Evolutionary conservation across 768 basidiomycete genomes (phyloP), one percentile per base, ranked within the genome.

Genomic region (Hygrocybe punicea): DNA sequence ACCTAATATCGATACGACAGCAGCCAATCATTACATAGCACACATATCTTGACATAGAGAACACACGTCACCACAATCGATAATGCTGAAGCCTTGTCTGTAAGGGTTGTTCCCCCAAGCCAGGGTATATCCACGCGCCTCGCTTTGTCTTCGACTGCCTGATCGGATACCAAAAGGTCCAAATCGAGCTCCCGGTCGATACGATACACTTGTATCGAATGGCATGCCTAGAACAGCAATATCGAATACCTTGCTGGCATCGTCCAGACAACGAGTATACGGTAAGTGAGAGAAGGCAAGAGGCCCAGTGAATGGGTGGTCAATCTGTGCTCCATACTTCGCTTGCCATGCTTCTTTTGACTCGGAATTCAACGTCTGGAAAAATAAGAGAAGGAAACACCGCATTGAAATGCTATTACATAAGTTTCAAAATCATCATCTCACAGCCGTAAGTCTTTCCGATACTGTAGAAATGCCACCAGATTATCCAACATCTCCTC

Each of bases 141-240:
- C 72, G n/a, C 78, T 71, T 65, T 88, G 86, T 46, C 90, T 76
- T 53, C 88, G 77, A 65, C 86, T 87, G 2, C 90, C 90, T 4
- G 86, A 86, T 42, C 93, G 84, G 61, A 95, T 91, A 8, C 85
- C 93, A 66, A 83, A 84, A 1, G 92, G 92, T 7, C 93, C 93
- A 72, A 95, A 95, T 8, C 93, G 83, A 11, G 92, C 92, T 4
- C 79, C 75, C 40, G 78, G 73, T 58, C 81, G 71, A 63, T 89
- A 87, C 8, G 86, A 77, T 47, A 84, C 83, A 1, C 75, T 79
- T 1, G 88, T 91, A 62, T 91, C 87, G 62, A 91, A 90, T 0
- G 89, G 89, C 76, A 89, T 83, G 7, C 89, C 92, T 5, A 95
- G 71, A 36, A 95, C 68, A 1, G 89, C 91, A 53, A 95, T 84